These are phyloP conservation scores for Myxozyma geophila DNA, from an alignment of 805 yeast genomes.

Conservation along the genomic window DNA sequence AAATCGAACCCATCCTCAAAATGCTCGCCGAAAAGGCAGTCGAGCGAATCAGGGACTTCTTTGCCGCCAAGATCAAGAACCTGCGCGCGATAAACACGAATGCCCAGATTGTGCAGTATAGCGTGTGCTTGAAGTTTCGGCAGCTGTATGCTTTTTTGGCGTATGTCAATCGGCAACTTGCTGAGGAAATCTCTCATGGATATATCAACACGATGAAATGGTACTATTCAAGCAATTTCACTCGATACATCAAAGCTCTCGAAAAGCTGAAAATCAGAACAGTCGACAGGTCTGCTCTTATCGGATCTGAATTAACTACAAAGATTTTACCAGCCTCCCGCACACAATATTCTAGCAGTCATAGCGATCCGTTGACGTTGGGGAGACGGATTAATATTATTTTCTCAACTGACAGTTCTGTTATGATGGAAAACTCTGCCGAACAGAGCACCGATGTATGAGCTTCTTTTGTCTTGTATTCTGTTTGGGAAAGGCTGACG, in stretches of 20 bases:
- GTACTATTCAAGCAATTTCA: conserved; percentile 84
- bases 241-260: conserved; percentile 72
- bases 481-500: neutral
- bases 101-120: conserved; percentile 74
- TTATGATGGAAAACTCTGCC: conserved; percentile 82
- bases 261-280: conserved; percentile 62
- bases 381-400: conserved; percentile 67
- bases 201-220: conserved; percentile 88
- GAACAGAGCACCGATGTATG: conserved; percentile 63
- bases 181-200: conserved; percentile 74
- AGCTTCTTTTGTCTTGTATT: neutral
- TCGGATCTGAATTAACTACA: conserved; percentile 50
- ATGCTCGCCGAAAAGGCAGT: conserved; percentile 52
- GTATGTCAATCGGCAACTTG: conserved; percentile 61
- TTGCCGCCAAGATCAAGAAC: conserved; percentile 67
- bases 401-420: conserved; percentile 60
- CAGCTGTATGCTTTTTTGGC: conserved; percentile 64
- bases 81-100: conserved; percentile 68
- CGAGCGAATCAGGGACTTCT: conserved; percentile 74
- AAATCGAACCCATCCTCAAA: conserved; percentile 26
- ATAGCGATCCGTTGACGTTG: conserved; percentile 57
- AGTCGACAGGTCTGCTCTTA: conserved; percentile 60
- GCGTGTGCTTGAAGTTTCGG: conserved; percentile 59
- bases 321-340: conserved; percentile 19
- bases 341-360: conserved; percentile 24